Percentiles rank a stretch among this genome's conserved stretches.
Conservation (phyloP, 331 rosid species). For the Quercus tomentella region DNA sequence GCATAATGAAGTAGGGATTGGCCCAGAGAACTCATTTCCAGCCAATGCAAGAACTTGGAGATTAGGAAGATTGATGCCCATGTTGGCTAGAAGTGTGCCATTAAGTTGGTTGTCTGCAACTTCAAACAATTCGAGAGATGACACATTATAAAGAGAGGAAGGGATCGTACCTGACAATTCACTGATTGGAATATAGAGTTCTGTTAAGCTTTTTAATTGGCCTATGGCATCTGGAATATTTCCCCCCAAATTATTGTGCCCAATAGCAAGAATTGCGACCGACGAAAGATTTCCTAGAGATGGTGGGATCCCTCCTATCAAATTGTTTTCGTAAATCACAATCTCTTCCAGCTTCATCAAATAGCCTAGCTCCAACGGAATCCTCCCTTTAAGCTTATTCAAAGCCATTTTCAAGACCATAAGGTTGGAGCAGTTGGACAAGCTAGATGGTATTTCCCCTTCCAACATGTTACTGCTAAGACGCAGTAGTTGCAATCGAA, state of each 20-base stretch:
- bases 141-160: too few species aligned
- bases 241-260: conserved; percentile 20
- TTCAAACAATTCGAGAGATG: rapidly evolving
- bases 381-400: background rate
- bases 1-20: too few species aligned
- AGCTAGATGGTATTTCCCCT: too few species aligned
- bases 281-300: background rate
- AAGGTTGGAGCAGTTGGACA: too few species aligned
- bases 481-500: rapidly evolving
- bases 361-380: background rate
- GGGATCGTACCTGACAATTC: too few species aligned
- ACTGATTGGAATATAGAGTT: rapidly evolving
- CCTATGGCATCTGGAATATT: background rate
- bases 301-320: conserved; percentile 6
- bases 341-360: background rate
- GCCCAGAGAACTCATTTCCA: too few species aligned
- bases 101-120: rapidly evolving
- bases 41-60: rapidly evolving
- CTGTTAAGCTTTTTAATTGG: too few species aligned
- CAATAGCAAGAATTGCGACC: background rate
- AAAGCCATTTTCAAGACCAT: rapidly evolving
- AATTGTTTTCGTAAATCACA: background rate
- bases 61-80: conserved; percentile 9
- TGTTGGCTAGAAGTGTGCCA: conserved; percentile 5
- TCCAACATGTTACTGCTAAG: rapidly evolving